Percentiles rank a stretch among this genome's conserved stretches.
Evolutionary conservation across 2,329 filamentous ascomycete species (phyloP).

Genomic region (Stemphylium beticola): DNA sequence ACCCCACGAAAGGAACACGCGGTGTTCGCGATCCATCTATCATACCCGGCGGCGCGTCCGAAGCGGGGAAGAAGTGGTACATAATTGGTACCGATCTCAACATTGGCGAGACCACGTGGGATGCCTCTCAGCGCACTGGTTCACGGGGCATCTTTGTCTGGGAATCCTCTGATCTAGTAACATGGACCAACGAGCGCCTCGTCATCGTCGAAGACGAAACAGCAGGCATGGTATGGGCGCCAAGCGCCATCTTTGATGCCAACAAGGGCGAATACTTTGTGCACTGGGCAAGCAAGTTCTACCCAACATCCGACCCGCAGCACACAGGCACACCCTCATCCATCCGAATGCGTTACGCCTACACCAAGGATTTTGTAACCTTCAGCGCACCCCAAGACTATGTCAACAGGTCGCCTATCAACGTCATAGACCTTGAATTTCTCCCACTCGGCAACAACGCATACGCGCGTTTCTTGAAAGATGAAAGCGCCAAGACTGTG

Average conservation of each 20-base stretch:
- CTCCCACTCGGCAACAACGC: conserved; percentile 52
- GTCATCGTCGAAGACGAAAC: conserved; percentile 59
- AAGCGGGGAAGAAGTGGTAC: conserved; percentile 61
- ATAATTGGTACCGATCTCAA: conserved; percentile 63
- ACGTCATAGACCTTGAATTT: conserved; percentile 65
- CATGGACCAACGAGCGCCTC: conserved; percentile 58
- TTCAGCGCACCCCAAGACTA: conserved; percentile 60
- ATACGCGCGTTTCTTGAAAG: conserved; percentile 64
- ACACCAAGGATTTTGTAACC: conserved; percentile 62
- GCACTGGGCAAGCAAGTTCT: conserved; percentile 58
- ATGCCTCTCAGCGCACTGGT: conserved; percentile 59
- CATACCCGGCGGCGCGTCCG: conserved; percentile 54
- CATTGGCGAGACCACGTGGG: conserved; percentile 61
- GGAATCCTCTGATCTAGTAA: conserved; percentile 60
- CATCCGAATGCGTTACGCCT: conserved; percentile 59
- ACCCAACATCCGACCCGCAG: conserved; percentile 54
- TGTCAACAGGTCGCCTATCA: conserved; percentile 56
- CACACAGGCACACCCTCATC: conserved; percentile 57
- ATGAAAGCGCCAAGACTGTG: conserved; percentile 60
- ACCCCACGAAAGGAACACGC: conserved; percentile 58
- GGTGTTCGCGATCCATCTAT: conserved; percentile 62
- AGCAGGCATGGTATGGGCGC: conserved; percentile 66
- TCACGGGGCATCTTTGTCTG: conserved; percentile 62
- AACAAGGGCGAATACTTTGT: conserved; percentile 55
- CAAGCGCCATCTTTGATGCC: conserved; percentile 61